These are phyloP conservation scores for Ophiocordyceps camponoti-floridani DNA, from an alignment of 2,329 filamentous ascomycete species.

Conservation along the genomic window DNA sequence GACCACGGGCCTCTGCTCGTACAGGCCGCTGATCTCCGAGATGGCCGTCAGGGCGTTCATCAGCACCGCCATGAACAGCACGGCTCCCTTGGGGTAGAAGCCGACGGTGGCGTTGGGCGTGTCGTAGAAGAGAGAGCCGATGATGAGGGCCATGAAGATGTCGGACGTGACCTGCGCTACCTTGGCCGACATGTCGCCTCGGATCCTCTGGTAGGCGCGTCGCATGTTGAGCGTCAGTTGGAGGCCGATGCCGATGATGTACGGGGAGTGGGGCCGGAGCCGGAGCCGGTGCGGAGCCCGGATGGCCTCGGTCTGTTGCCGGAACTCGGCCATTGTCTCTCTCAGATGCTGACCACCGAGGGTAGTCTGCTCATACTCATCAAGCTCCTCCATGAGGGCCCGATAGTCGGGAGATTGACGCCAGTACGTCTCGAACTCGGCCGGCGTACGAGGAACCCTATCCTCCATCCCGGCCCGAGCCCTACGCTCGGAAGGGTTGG, in stretches of 20 bases:
- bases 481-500: conserved; percentile 36
- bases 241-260: conserved; percentile 55
- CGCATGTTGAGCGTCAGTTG: conserved; percentile 47
- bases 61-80: conserved; percentile 76
- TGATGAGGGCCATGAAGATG: conserved; percentile 54
- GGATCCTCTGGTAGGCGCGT: conserved; percentile 33
- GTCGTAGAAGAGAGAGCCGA: conserved; percentile 69
- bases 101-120: conserved; percentile 43
- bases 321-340: conserved; percentile 20
- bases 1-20: conserved; percentile 77
- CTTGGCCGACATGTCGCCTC: conserved; percentile 30
- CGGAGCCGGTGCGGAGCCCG: conserved; percentile 47
- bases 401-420: conserved; percentile 32
- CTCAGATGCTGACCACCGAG: conserved; percentile 32
- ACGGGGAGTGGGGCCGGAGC: conserved; percentile 61
- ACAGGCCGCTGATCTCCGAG: conserved; percentile 57
- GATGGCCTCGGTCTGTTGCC: conserved; percentile 33
- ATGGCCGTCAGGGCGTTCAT: conserved; percentile 57
- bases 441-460: conserved; percentile 38
- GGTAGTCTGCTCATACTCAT: conserved; percentile 32
- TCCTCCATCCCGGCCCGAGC: conserved; percentile 37
- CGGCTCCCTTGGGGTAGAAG: conserved; percentile 62
- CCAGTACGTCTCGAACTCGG: conserved; percentile 43
- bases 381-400: conserved; percentile 34
- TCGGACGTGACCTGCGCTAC: conserved; percentile 26